A percentile compares a stretch with the other conserved stretches of the same genome.
Evolutionary conservation across 192 early-diverging fungal species (phyloP).

Genomic region (Coemansia sp.): DNA sequence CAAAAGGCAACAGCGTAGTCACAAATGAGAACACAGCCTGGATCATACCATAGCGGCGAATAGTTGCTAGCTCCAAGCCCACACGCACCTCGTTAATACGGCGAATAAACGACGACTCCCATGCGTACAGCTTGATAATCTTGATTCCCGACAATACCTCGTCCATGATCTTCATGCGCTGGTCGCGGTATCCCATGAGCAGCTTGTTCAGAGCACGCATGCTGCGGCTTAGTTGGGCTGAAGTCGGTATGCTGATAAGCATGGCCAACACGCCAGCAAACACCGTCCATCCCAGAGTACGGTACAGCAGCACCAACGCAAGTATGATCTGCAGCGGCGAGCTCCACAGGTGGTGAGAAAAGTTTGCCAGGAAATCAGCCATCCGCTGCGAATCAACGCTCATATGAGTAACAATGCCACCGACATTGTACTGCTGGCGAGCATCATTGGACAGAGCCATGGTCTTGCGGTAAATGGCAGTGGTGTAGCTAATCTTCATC

Average conservation of each 20-base stretch:
- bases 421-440: conserved; percentile 80
- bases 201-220: conserved; percentile 78
- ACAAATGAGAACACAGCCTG: conserved; percentile 43
- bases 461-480: conserved; percentile 89
- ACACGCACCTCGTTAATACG: conserved; percentile 46
- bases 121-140: conserved; percentile 70
- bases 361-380: conserved; percentile 65
- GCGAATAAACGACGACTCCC: conserved; percentile 58
- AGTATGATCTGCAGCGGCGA: conserved; percentile 80
- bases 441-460: conserved; percentile 77
- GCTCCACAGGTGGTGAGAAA: conserved; percentile 78
- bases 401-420: conserved; percentile 77
- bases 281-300: conserved; percentile 77
- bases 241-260: conserved; percentile 82
- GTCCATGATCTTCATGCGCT: conserved; percentile 67
- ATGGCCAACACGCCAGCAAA: conserved; percentile 86
- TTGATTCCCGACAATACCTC: conserved; percentile 65
- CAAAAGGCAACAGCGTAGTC: conserved; percentile 43
- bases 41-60: conserved; percentile 34
- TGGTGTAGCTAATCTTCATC: conserved; percentile 73
- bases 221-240: conserved; percentile 64
- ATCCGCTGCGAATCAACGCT: conserved; percentile 72
- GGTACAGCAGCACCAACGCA: conserved; percentile 76
- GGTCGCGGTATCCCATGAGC: conserved; percentile 72
- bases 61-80: conserved; percentile 39